Evolutionary conservation across 495 filamentous ascomycete species (phyloP).

Genomic region (Neurospora sp.): DNA sequence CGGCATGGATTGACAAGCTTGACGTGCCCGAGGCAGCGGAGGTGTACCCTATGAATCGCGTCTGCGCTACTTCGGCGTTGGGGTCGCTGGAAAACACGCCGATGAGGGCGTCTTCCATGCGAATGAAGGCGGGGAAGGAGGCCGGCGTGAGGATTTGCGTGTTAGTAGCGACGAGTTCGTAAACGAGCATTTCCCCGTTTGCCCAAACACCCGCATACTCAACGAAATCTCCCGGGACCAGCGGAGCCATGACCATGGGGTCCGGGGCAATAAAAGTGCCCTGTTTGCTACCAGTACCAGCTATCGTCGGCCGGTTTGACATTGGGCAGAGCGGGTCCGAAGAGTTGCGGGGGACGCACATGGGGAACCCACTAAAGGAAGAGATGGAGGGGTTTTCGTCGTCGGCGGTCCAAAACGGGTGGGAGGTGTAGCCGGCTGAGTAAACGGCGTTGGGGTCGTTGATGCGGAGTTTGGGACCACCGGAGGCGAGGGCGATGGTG

Average conservation of each 20-base stretch:
- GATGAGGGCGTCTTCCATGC: conserved; percentile 24
- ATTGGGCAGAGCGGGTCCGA: conserved; percentile 24
- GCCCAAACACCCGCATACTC: conserved; percentile 8
- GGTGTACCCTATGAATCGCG: conserved; percentile 13
- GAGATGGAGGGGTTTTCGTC: conserved; percentile 28
- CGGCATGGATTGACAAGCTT: conserved; percentile 24
- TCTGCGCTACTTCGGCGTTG: conserved; percentile 24
- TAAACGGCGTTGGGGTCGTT: conserved; percentile 34
- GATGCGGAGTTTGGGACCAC: conserved; percentile 25
- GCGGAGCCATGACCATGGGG: conserved; percentile 27
- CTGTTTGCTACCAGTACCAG: not conserved
- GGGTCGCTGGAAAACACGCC: conserved; percentile 21
- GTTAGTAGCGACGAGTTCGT: conserved; percentile 24
- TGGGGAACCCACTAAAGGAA: conserved; percentile 32
- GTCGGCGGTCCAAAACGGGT: conserved; percentile 30
- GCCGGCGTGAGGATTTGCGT: conserved; percentile 22
- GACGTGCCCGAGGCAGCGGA: conserved; percentile 3
- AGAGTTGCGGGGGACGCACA: conserved; percentile 29
- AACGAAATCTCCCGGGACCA: conserved; percentile 29
- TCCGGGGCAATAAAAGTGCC: conserved; percentile 19
- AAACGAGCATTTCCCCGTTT: conserved; percentile 16
- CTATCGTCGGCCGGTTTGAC: conserved; percentile 15
- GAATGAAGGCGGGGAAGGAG: conserved; percentile 22
- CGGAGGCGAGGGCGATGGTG: conserved; percentile 18
- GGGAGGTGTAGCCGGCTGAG: conserved; percentile 15